Evolutionary conservation across 1,284 basidiomycete genomes (phyloP).

Genomic region (Sanghuangporus weigelae): DNA sequence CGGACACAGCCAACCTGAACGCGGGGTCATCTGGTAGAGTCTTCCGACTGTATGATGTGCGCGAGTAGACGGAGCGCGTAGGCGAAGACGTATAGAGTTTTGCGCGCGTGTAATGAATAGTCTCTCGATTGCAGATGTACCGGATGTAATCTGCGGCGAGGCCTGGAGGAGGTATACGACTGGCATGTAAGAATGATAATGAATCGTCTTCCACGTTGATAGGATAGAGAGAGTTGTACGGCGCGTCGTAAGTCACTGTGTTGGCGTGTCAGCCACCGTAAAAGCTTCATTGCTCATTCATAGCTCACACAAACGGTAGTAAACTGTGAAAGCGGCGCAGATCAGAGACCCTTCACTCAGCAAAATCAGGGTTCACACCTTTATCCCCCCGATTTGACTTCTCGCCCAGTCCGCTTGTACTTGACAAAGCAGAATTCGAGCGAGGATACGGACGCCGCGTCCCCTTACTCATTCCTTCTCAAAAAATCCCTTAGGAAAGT

Average conservation of each 20-base stretch:
- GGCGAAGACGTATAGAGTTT: constrained; percentile 11
- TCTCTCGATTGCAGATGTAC: constrained; percentile 13
- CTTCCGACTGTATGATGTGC: not conserved
- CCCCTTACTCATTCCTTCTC: not conserved
- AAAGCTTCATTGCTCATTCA: not conserved
- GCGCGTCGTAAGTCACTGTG: constrained; percentile 10
- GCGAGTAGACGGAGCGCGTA: not conserved
- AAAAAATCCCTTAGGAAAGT: not conserved
- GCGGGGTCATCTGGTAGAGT: constrained; percentile 7
- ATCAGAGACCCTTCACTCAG: not conserved
- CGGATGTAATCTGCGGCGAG: constrained; percentile 9
- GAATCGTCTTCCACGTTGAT: constrained; percentile 10
- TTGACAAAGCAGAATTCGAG: not conserved
- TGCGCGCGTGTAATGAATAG: constrained; percentile 10
- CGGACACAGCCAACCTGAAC: not conserved
- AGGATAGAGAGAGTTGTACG: constrained; percentile 13
- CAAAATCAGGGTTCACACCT: not conserved
- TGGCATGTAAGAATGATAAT: constrained; percentile 10
- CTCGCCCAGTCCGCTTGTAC: not conserved
- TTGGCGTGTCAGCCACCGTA: not conserved
- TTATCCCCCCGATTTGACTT: not conserved
- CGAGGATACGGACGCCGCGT: not conserved
- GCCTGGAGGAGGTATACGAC: constrained; percentile 8
- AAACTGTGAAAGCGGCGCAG: not conserved
- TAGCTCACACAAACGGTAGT: constrained; percentile 12